Evolutionary conservation across 257 asterid species (phyloP), one percentile per base, ranked within the genome.

Genomic region (Forsythia viridissima): DNA sequence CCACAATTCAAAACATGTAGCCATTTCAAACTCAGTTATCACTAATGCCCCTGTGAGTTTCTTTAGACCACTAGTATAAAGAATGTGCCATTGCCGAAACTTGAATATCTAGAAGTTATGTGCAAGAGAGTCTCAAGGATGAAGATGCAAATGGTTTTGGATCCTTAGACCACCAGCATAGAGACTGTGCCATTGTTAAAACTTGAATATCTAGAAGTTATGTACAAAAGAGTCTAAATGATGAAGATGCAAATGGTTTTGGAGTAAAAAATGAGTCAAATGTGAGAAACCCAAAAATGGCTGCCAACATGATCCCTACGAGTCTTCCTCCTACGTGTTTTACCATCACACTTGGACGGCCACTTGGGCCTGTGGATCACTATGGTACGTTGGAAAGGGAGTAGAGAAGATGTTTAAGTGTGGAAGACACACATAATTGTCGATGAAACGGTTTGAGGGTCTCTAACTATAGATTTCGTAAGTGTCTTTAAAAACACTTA

Each of bases 1-100:
- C 99, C 99, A 94, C n/a, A 97, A 97, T 75, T 89, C 88, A 74
- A 75, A 90, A 82, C 88, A 94, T 0, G 99, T 98, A 70, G 90
- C 94, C 46, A 91, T 34, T 76, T 93, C 98, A 73, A 94, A 88
- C 86, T 93, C 99, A 98, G 93, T 93, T 73, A 93, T 94, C 71
- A 94, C 99, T 10, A 94, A 96, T 93, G 3, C 96, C 96, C 57
- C 92, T 86, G 79, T 87, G 97, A 9, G 83, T 76, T 34, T 94
- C 96, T 73, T 85, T 90, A 12, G 86, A 88, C 97, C 99, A 93
- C 99, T 98, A 94, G 85, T 74, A 86, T 69, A 88, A 80, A 2
- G 88, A 87, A 20, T 93, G 97, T 55, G 97, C 91, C 97, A 94
- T 94, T 82, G 52, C 12, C 24, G 34, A 39, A 5, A 20, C 72